phyloP scores from a whole-genome alignment of 306 rosid genomes.

The Rosa rugosa region DNA sequence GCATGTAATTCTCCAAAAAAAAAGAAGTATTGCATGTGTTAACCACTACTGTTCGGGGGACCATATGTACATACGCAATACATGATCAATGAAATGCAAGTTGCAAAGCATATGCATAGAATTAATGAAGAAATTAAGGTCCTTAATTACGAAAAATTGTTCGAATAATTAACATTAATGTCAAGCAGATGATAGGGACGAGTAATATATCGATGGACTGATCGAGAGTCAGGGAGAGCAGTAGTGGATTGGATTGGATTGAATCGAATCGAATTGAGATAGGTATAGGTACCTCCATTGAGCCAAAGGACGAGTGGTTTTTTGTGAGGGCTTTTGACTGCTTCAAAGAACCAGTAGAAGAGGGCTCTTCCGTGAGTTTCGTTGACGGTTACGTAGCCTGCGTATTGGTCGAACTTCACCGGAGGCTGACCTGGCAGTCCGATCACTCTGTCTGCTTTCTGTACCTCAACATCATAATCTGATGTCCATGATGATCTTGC shows the following conservation, averaged over 20 bases:
- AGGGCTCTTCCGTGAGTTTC: constrained; percentile 73
- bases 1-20: no score
- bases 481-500: not conserved
- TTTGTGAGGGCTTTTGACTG: constrained; percentile 31
- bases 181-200: no score
- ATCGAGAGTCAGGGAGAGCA: no score
- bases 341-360: constrained; percentile 86
- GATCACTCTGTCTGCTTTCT: constrained; percentile 55
- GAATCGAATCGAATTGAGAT: not conserved
- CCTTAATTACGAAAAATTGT: not conserved
- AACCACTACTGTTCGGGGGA: not conserved
- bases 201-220: no score
- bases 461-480: constrained; percentile 3
- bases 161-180: no score
- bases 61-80: not conserved
- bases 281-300: constrained; percentile 62
- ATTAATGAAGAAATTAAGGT: not conserved
- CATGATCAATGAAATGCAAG: not conserved
- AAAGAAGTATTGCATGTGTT: not conserved
- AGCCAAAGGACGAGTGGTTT: constrained; percentile 86
- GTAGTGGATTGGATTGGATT: no score
- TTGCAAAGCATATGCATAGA: not conserved
- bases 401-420: constrained; percentile 67
- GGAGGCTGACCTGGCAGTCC: constrained; percentile 68
- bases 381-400: constrained; percentile 76